Evolutionary conservation across 1,284 basidiomycete genomes (phyloP), one percentile per base, ranked within the genome.

Genomic region (Ustilago curta): DNA sequence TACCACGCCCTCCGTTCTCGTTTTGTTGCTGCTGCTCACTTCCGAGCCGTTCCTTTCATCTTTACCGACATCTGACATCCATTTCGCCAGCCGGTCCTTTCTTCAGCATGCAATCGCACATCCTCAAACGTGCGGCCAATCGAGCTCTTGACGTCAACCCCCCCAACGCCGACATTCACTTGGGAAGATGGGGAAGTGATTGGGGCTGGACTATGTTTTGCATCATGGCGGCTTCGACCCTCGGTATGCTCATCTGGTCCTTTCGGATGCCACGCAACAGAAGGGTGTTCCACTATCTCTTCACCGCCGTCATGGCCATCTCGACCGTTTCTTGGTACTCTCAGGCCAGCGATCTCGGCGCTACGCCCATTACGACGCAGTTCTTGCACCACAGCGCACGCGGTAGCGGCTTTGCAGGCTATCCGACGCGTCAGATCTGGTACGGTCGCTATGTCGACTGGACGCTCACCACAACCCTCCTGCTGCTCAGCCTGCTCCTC

Each of bases 261-360:
- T 56, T 54, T 29, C 35, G 21, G 32, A 37, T 77, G 18, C 50
- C 54, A 18, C 69, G 59, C 25, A 59, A 70, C 53, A 55, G 88
- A 12, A 89, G 89, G 87, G 84, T 88, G 0, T 88, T 89, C 60
- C 70, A 73, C 62, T 73, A 78, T 48, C 59, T 80, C 19, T 88
- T 89, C 64, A 86, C 88, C n/a, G 63, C 67, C 31, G 67, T 76
- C n/a, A 70, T 80, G 6, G 72, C 66, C 49, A 85, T 85, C 25
- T 84, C 84, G 18, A 79, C 79, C 40, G 64, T 83, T 53, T 80
- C 87, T 7, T 90, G 86, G 85, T 90, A 49, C 81, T 85, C 87
- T 14, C 88, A 90, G 88, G 90, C 90, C 0, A 89, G 89, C 21
- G 86, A 90, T 81, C 87, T 90, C 55, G 90, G 90, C 25, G 86